These are phyloP conservation scores for Fomitopsis serialis DNA, from an alignment of 768 basidiomycete genomes.

Conservation along the genomic window DNA sequence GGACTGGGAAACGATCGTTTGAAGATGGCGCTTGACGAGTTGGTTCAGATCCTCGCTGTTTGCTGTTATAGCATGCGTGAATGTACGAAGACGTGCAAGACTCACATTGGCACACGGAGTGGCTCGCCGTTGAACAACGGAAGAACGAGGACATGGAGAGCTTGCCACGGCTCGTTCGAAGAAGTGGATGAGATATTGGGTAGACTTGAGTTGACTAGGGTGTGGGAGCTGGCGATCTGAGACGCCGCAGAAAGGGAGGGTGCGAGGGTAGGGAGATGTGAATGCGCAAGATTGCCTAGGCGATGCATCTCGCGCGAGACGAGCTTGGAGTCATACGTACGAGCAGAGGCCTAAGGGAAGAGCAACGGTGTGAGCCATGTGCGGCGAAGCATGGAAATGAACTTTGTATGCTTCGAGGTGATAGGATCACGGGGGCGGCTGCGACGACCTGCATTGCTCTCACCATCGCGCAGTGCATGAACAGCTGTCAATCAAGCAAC, in stretches of 20 bases:
- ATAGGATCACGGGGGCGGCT: slow-evolving; percentile 2
- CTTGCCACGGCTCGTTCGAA: slow-evolving; percentile 72
- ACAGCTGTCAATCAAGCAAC: too few relatives aligned
- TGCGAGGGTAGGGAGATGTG: slow-evolving; percentile 46
- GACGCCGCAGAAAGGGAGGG: slow-evolving; percentile 47
- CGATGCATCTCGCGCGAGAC: slow-evolving; percentile 85
- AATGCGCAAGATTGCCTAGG: slow-evolving; percentile 56
- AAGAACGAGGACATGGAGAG: slow-evolving; percentile 80
- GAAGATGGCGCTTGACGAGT: slow-evolving; percentile 76
- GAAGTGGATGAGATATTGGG: slow-evolving; percentile 27
- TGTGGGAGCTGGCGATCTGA: slow-evolving; percentile 38
- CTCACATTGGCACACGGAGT: slow-evolving; percentile 77
- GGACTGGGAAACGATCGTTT: slow-evolving; percentile 62
- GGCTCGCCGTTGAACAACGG: slow-evolving; percentile 92
- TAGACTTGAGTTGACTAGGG: slow-evolving; percentile 11
- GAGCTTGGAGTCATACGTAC: slow-evolving; percentile 76
- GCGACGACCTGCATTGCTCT: not conserved
- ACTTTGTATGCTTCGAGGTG: not conserved
- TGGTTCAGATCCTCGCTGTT: slow-evolving; percentile 81
- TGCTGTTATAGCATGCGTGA: not conserved
- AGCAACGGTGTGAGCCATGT: not conserved
- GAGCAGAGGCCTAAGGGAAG: slow-evolving; percentile 15
- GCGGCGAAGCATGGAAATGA: not conserved
- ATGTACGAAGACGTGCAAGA: slow-evolving; percentile 4
- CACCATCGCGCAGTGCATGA: not conserved